Evolutionary conservation across 768 basidiomycete genomes (phyloP), one percentile per base, ranked within the genome.

Genomic region (Lentinula raphanica): DNA sequence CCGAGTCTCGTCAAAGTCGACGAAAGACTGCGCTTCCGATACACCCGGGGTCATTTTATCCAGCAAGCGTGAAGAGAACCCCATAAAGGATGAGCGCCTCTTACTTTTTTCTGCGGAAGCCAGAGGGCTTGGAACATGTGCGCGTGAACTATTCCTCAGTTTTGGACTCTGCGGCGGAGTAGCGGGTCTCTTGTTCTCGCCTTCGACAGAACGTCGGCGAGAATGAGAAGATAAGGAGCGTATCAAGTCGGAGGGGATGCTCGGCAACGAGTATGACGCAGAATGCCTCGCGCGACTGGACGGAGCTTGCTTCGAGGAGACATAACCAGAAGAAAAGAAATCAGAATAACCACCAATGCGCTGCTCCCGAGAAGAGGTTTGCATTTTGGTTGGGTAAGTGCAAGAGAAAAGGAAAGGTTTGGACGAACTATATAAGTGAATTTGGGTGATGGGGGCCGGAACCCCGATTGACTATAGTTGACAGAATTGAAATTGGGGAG

Each of bases 321-420:
- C 44, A 21, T 54, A 53, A 9, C 58, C 58, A 36, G 58, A 59
- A 42, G 40, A 49, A 45, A 59, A 59, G 31, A 59, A 59, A 38
- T 59, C 58, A 7, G 58, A 59, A 44, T 59, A 59, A 53, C 58
- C 58, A 29, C 40, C 42, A 50, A 15, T 25, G 54, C 42, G 46
- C n/a, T n/a, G n/a, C 6, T 15, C 25, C 28, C 40, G 7, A 31
- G 27, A 44, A 19, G 39, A 42, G 28, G 54, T 32, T 35, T 56
- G 54, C 54, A 56, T 56, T 13, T 27, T 25, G n/a, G 23, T 28
- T 8, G 19, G 9, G 15, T n/a, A 6, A 15, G 21, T 40, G 15
- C 35, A 51, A 29, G 49, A 5, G 19, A 23, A 8, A 8, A 39
- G 12, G n/a, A 4, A 53, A 25, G 19, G 25, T 12, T 35, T 3